Percentiles rank a stretch among this genome's conserved stretches.
Conservation (phyloP, 2,329 filamentous ascomycete species). For the Alternaria gansuensis region DNA sequence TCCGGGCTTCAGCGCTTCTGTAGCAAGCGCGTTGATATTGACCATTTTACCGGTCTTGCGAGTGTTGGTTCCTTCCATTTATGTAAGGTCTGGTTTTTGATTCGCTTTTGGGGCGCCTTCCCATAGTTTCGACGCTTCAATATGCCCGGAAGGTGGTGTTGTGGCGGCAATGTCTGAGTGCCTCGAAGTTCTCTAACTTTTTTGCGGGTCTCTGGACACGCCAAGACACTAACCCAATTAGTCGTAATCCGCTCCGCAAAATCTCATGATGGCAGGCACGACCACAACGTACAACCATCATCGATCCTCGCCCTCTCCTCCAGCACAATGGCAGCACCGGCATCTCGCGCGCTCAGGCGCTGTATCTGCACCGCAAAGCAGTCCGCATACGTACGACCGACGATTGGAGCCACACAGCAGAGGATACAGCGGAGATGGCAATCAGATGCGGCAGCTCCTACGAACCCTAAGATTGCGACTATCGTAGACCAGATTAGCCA, state of each 20-base stretch:
- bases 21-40: slow-evolving; percentile 42
- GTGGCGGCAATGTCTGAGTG: slow-evolving; percentile 23
- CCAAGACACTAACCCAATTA: slow-evolving; percentile 40
- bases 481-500: slow-evolving; percentile 99
- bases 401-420: slow-evolving; percentile 49
- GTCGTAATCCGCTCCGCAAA: slow-evolving; percentile 41
- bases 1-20: slow-evolving; percentile 65
- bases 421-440: slow-evolving; percentile 77
- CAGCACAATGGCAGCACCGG: slow-evolving; percentile 56
- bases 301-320: slow-evolving; percentile 29
- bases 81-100: slow-evolving; percentile 22
- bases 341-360: slow-evolving; percentile 56
- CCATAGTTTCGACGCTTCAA: slow-evolving; percentile 49
- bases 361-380: slow-evolving; percentile 53
- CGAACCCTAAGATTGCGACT: slow-evolving; percentile 88
- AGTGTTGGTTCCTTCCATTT: slow-evolving; percentile 32
- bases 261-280: slow-evolving; percentile 35
- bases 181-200: slow-evolving; percentile 38
- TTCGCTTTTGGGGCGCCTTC: slow-evolving; percentile 42
- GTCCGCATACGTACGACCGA: slow-evolving; percentile 40
- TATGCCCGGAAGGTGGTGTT: slow-evolving; percentile 29
- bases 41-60: slow-evolving; percentile 36
- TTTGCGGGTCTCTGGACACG: slow-evolving; percentile 32
- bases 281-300: slow-evolving; percentile 32
- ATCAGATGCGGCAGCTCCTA: slow-evolving; percentile 71